Conservation (phyloP, 179 eudicot genomes). For the Sideroxylon spinosum region DNA sequence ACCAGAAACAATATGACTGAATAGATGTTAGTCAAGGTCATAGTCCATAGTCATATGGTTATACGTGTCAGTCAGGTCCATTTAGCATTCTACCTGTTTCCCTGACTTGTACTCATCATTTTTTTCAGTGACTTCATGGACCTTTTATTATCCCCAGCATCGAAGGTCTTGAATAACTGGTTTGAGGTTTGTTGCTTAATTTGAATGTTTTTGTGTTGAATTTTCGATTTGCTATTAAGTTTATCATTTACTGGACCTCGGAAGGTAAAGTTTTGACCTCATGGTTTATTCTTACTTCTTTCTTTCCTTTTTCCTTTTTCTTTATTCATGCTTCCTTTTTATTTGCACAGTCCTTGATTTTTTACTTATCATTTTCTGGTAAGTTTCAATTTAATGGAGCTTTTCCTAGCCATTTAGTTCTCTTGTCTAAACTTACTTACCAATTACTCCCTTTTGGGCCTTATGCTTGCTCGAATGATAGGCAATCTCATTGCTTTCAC, state of each 20-base stretch:
- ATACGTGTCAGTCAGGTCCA: background rate
- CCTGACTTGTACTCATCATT: background rate
- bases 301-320: background rate
- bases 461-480: background rate
- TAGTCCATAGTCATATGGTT: background rate
- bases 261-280: background rate
- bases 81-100: background rate
- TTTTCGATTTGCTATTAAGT: background rate
- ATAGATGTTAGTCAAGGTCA: background rate
- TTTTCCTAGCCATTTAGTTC: background rate
- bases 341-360: background rate
- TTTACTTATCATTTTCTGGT: background rate
- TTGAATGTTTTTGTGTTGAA: slow-evolving; percentile 4
- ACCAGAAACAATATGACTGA: background rate
- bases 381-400: background rate
- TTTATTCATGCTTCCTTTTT: background rate
- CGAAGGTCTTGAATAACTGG: slow-evolving; percentile 96
- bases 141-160: slow-evolving; percentile 87
- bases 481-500: background rate
- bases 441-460: background rate
- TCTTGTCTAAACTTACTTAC: background rate
- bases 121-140: slow-evolving; percentile 81
- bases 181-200: slow-evolving; percentile 66
- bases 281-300: background rate
- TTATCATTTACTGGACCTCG: background rate